phyloP scores from a whole-genome alignment of 495 filamentous ascomycete species.

The Bombardia bombarda region DNA sequence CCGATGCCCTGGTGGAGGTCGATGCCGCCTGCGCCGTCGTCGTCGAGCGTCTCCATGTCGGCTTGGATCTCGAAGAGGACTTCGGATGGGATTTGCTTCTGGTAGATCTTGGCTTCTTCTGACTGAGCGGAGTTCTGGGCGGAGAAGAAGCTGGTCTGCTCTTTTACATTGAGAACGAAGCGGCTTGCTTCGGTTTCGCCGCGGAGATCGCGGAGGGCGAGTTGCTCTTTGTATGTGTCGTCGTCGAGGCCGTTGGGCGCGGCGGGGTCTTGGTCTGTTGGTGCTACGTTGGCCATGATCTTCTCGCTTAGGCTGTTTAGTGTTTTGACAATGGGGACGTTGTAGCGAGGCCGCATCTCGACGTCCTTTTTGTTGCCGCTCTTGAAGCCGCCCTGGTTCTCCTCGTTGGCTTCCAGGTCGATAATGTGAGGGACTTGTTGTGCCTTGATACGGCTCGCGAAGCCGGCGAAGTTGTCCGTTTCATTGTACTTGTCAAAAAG shows the following conservation, averaged over 20 bases:
- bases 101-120: constrained; percentile 50
- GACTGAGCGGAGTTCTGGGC: constrained; percentile 34
- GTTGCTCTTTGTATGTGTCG: constrained; percentile 55
- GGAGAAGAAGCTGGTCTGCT: constrained; percentile 74
- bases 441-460: constrained; percentile 40
- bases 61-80: constrained; percentile 56
- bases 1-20: constrained; percentile 53
- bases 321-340: constrained; percentile 62
- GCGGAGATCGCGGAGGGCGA: constrained; percentile 76
- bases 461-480: constrained; percentile 50
- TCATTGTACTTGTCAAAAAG: constrained; percentile 80
- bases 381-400: constrained; percentile 60
- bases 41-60: constrained; percentile 49
- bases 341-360: constrained; percentile 67
- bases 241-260: constrained; percentile 58
- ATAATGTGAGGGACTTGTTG: constrained; percentile 77
- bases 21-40: constrained; percentile 38
- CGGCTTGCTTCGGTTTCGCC: constrained; percentile 63
- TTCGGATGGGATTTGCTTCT: constrained; percentile 56
- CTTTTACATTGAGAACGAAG: constrained; percentile 78
- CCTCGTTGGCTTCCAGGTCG: constrained; percentile 88
- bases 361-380: constrained; percentile 78
- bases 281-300: constrained; percentile 76
- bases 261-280: constrained; percentile 56
- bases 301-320: constrained; percentile 85